Conservation (phyloP, 495 filamentous ascomycete genomes). For the Podospora anserina region DNA sequence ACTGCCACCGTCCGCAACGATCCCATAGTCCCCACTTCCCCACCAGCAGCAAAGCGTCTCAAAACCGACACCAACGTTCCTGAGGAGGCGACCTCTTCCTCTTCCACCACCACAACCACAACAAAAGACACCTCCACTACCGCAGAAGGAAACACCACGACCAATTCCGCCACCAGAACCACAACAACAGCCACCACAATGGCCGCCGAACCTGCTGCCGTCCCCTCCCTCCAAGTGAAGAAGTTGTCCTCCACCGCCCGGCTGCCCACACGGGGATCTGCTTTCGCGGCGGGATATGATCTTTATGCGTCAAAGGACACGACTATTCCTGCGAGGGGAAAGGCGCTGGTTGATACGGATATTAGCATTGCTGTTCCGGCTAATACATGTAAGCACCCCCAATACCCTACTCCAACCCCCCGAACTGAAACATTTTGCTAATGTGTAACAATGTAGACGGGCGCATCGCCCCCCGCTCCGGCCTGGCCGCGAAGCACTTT, state of each 20-base stretch:
- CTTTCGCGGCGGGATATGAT: conserved; percentile 91
- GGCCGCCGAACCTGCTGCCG: conserved; percentile 27
- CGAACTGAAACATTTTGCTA: not conserved
- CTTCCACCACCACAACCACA: conserved; percentile 16
- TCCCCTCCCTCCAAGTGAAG: conserved; percentile 74
- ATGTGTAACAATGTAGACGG: conserved; percentile 58
- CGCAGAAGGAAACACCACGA: conserved; percentile 16
- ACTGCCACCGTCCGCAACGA: conserved; percentile 41
- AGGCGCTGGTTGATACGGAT: conserved; percentile 83
- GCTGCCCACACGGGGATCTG: conserved; percentile 81
- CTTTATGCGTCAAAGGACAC: conserved; percentile 71
- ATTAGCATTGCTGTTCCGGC: conserved; percentile 83
- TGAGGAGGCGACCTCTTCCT: not conserved
- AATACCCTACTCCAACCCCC: not conserved
- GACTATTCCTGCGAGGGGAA: conserved; percentile 74
- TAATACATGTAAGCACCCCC: conserved; percentile 67
- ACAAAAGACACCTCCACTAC: conserved; percentile 14
- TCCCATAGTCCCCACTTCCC: conserved; percentile 41
- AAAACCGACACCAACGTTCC: conserved; percentile 34
- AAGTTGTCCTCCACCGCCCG: conserved; percentile 70
- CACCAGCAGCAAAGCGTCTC: conserved; percentile 48
- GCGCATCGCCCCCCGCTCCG: conserved; percentile 85
- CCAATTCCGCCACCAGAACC: conserved; percentile 17
- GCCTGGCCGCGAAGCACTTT: conserved; percentile 87
- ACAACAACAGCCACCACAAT: conserved; percentile 13